These are phyloP conservation scores for Macrolepiota fuliginosa DNA, from an alignment of 768 basidiomycete species.

Conservation along the genomic window DNA sequence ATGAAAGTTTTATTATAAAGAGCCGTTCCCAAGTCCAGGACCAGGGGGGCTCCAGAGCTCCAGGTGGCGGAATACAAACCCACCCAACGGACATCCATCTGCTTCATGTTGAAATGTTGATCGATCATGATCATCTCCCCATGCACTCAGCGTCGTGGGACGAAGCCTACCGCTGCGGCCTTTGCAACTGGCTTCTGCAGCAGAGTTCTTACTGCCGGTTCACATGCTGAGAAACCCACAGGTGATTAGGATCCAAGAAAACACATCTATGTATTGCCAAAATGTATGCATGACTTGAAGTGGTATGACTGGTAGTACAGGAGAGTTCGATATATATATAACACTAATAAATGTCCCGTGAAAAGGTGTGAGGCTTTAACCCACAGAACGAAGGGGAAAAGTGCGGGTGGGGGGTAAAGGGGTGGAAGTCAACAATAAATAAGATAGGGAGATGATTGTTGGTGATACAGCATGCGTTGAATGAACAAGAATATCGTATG, in stretches of 20 bases:
- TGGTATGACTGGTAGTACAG: not conserved
- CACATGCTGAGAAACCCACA: not conserved
- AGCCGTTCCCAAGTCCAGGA: not conserved
- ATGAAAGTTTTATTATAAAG: not conserved
- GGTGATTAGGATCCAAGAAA: conserved; percentile 1
- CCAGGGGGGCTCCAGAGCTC: not conserved
- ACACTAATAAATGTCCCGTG: not conserved
- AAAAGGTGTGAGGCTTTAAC: not conserved
- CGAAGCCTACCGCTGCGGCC: not conserved
- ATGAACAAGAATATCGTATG: conserved; percentile 3
- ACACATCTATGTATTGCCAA: conserved; percentile 5
- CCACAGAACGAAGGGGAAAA: not conserved
- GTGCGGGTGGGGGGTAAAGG: not conserved
- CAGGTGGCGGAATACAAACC: not conserved
- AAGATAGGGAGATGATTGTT: not conserved
- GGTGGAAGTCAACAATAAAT: not conserved
- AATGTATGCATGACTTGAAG: not conserved
- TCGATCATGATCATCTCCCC: not conserved
- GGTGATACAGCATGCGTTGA: conserved; percentile 1
- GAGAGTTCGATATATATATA: not conserved
- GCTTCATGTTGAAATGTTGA: not conserved
- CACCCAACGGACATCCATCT: not conserved
- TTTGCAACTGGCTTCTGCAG: not conserved
- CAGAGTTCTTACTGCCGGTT: not conserved
- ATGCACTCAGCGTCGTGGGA: not conserved